Evolutionary conservation across 2,329 filamentous ascomycete species (phyloP).

Genomic region (Byssochlamys sp.): DNA sequence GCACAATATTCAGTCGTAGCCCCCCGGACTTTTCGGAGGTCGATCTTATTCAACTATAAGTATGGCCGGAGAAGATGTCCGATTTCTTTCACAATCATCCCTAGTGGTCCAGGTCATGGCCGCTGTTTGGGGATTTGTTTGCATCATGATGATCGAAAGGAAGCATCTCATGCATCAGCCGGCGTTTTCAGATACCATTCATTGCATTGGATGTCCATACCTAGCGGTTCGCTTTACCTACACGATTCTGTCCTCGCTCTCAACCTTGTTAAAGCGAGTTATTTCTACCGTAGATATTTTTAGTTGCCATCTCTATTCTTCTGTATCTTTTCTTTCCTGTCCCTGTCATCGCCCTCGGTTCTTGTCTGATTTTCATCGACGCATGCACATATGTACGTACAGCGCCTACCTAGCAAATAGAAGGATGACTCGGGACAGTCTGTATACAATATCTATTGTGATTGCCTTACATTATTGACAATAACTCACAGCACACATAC

Average conservation of each 20-base stretch:
- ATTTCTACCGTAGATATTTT: not conserved
- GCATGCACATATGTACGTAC: not conserved
- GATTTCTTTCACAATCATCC: not conserved
- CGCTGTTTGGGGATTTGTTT: not conserved
- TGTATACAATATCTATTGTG: no score
- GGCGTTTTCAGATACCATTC: not conserved
- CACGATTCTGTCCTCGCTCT: not conserved
- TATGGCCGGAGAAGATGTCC: not conserved
- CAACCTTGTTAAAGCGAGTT: not conserved
- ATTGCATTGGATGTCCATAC: not conserved
- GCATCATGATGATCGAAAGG: not conserved
- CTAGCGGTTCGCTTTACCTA: not conserved
- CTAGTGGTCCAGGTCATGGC: not conserved
- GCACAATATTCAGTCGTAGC: conserved; percentile 73
- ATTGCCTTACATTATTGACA: no score
- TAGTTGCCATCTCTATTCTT: not conserved
- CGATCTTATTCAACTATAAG: conserved; percentile 71
- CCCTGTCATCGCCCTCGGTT: not conserved
- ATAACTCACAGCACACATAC: no score
- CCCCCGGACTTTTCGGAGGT: conserved; percentile 85
- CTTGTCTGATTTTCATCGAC: not conserved
- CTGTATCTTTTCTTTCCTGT: not conserved
- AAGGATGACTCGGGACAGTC: not conserved
- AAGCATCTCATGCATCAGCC: not conserved
- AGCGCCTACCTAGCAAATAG: not conserved